Evolutionary conservation across 768 basidiomycete genomes (phyloP).

Genomic region (Obba rivulosa): DNA sequence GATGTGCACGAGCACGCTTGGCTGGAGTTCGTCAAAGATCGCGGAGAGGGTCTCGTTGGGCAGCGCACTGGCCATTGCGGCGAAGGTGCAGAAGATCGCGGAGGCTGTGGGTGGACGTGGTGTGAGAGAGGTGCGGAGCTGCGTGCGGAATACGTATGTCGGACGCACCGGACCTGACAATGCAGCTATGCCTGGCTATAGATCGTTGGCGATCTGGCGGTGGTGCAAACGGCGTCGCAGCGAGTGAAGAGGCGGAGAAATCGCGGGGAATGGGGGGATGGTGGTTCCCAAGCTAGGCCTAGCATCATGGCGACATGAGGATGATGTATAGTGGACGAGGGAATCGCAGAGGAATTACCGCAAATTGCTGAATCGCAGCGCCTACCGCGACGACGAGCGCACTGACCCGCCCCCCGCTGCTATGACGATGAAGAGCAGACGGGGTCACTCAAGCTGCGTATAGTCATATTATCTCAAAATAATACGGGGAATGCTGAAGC

Average conservation of each 20-base stretch:
- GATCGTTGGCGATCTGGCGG: not conserved
- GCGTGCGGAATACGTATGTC: not conserved
- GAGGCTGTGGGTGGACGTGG: no score
- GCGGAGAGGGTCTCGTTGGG: constrained; percentile 53
- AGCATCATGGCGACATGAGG: not conserved
- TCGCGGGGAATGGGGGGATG: constrained; percentile 3
- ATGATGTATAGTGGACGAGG: constrained; percentile 2
- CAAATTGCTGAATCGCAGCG: not conserved
- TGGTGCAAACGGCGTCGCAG: not conserved
- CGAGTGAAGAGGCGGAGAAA: constrained; percentile 5
- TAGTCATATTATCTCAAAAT: no score
- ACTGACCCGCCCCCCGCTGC: no score
- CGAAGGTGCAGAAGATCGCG: no score
- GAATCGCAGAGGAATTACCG: constrained; percentile 18
- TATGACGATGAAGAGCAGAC: no score
- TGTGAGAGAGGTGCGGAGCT: not conserved
- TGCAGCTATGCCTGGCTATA: not conserved
- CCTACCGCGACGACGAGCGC: no score
- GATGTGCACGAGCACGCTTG: constrained; percentile 31
- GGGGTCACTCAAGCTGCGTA: no score
- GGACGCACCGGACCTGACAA: not conserved
- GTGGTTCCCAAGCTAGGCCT: constrained; percentile 4
- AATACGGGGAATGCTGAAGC: no score
- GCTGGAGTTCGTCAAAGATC: constrained; percentile 36
- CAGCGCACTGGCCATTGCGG: not conserved